These are phyloP conservation scores for Jaapia argillacea DNA, from an alignment of 768 basidiomycete genomes.

Conservation along the genomic window DNA sequence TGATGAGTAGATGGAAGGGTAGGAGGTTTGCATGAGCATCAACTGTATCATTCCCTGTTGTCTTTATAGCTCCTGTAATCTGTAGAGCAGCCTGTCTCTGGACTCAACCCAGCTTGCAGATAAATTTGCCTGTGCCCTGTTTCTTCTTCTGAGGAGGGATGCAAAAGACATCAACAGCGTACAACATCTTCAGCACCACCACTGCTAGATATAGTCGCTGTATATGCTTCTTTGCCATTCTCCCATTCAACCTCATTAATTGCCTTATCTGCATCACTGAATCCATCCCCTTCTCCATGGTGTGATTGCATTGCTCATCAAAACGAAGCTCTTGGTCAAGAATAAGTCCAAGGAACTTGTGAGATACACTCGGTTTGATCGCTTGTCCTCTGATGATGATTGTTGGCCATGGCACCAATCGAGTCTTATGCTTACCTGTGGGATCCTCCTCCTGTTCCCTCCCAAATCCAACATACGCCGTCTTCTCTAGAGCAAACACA, in stretches of 20 bases:
- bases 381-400: constrained; percentile 6
- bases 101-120: constrained; percentile 8
- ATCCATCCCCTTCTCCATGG: constrained; percentile 12
- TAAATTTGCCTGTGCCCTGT: neutral
- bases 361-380: constrained; percentile 10
- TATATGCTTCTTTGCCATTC: constrained; percentile 7
- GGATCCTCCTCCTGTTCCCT: constrained; percentile 2
- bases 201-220: constrained; percentile 18
- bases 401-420: constrained; percentile 2
- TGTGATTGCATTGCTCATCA: constrained; percentile 10
- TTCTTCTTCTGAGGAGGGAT: constrained; percentile 1
- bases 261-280: neutral
- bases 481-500: constrained; percentile 21
- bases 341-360: constrained; percentile 21
- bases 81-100: constrained; percentile 12
- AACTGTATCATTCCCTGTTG: constrained; percentile 14
- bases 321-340: constrained; percentile 20
- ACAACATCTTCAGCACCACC: constrained; percentile 20
- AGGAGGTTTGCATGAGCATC: constrained; percentile 11
- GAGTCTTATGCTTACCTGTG: neutral
- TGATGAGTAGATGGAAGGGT: constrained; percentile 10
- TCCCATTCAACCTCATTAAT: constrained; percentile 11
- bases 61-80: constrained; percentile 14
- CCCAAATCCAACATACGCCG: constrained; percentile 17
- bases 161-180: constrained; percentile 17